Evolutionary conservation across 2,329 filamentous ascomycete species (phyloP), one percentile per base, ranked within the genome.

Genomic region (Hypoxylon sp.): DNA sequence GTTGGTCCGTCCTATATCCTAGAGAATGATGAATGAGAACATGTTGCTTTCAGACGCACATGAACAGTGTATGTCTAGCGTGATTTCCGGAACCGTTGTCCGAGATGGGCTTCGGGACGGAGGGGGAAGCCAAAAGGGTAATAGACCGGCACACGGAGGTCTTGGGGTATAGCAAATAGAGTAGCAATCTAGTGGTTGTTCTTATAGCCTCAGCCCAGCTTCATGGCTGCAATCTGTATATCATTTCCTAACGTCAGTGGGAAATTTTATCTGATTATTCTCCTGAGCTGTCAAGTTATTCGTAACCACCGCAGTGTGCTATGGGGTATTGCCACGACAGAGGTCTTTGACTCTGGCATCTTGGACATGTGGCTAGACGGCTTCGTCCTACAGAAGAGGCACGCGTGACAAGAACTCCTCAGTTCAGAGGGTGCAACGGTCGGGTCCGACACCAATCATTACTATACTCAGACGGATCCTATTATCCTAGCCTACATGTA

Each of bases 321-420:
- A 46, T 14, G 24, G 29, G 19, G 29, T n/a, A 52, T 29, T 22
- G 37, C 46, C 47, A 46, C 35, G 47, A 31, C 26, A 44, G 10
- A 22, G 42, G 26, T 63, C 60, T 52, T 58, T n/a, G 13, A 14
- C 46, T 44, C 26, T 17, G 33, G 58, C 31, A 26, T 26, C 29
- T 6, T 26, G 24, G 53, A 11, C 13, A 14, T 29, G 42, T 62
- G 31, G 39, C 51, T 54, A 54, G 42, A 53, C 13, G 55, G 51
- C 54, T 54, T 59, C 54, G 59, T 64, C 61, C 47, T 50, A 31
- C n/a, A 24, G 48, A 53, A 46, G 19, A 59, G n/a, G 61, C 37
- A 59, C 29, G 54, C 54, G 61, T 59, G 61, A 64, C 31, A 59
- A 10, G 39, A 26, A 47, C 26, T 55, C 29, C 35, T 37, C 26